phyloP scores from a whole-genome alignment of 2,329 filamentous ascomycete species.

The Alternaria metachromatica region DNA sequence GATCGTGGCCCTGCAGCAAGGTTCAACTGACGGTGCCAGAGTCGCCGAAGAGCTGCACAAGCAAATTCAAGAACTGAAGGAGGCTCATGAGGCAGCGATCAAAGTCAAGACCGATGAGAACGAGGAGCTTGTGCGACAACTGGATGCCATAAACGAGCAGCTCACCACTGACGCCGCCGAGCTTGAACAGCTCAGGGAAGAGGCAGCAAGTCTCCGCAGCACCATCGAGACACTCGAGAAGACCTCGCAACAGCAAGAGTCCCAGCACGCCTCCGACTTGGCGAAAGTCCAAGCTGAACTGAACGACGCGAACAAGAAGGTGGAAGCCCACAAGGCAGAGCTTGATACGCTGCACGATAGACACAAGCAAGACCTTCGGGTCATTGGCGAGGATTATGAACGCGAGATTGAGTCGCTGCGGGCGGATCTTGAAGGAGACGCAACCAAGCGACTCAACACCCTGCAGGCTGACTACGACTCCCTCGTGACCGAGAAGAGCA shows the following conservation, averaged over 20 bases:
- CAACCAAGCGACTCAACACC: constrained; percentile 41
- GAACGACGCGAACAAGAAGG: constrained; percentile 34
- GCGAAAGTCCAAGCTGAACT: constrained; percentile 35
- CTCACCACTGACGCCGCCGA: constrained; percentile 38
- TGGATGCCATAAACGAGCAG: constrained; percentile 46
- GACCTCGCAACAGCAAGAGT: constrained; percentile 33
- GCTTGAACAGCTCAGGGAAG: constrained; percentile 35
- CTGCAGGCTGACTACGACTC: constrained; percentile 42
- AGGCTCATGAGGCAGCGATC: constrained; percentile 39
- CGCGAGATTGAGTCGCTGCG: constrained; percentile 45
- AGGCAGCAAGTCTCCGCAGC: constrained; percentile 37
- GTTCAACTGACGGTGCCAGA: constrained; percentile 40
- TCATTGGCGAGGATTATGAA: constrained; percentile 43
- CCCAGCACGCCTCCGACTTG: constrained; percentile 33
- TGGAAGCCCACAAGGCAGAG: constrained; percentile 36
- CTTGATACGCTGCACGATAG: constrained; percentile 33
- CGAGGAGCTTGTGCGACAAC: constrained; percentile 41
- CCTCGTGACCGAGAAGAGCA: constrained; percentile 40
- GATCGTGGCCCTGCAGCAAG: constrained; percentile 42
- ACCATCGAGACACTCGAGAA: constrained; percentile 45
- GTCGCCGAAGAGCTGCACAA: constrained; percentile 40
- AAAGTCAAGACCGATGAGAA: constrained; percentile 39
- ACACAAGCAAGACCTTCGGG: constrained; percentile 38
- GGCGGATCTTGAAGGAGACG: constrained; percentile 46
- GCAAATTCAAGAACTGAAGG: constrained; percentile 41